These are phyloP conservation scores for Phytophthora litchii DNA, from an alignment of 352 stramenopile genomes.

Conservation along the genomic window DNA sequence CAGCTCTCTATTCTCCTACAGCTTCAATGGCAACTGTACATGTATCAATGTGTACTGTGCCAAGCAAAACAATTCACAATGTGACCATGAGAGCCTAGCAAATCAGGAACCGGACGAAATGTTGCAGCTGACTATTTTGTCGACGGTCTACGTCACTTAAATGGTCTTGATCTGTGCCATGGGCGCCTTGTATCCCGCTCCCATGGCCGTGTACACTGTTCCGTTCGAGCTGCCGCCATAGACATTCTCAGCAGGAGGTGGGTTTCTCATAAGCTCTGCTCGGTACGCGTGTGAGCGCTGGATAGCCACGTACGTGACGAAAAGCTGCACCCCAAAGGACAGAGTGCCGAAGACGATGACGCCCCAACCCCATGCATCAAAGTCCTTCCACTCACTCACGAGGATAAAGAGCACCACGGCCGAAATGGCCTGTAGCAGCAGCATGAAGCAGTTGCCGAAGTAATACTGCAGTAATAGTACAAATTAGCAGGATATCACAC, in stretches of 20 bases:
- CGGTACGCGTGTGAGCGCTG: constrained; percentile 79
- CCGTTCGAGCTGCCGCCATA: constrained; percentile 52
- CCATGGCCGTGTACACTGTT: constrained; percentile 75
- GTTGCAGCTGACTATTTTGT: constrained; percentile 1
- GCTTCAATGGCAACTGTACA: too few relatives aligned
- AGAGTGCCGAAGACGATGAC: constrained; percentile 73
- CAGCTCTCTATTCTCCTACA: too few relatives aligned
- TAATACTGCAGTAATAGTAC: constrained; percentile 61
- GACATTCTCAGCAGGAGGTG: constrained; percentile 75
- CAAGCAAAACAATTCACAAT: too few relatives aligned
- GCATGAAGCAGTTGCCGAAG: constrained; percentile 89
- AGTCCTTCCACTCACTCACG: constrained; percentile 79
- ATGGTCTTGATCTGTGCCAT: constrained; percentile 77
- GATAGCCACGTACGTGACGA: constrained; percentile 80
- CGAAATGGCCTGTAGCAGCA: constrained; percentile 75
- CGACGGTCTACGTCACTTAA: constrained; percentile 27
- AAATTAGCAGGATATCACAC: too few relatives aligned
- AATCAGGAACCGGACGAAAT: not conserved
- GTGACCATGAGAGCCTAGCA: not conserved
- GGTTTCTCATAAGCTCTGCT: constrained; percentile 86
- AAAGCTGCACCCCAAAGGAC: constrained; percentile 73
- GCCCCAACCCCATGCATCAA: constrained; percentile 75
- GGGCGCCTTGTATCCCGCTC: constrained; percentile 52
- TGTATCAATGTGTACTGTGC: too few relatives aligned
- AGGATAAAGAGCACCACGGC: constrained; percentile 76